Percentiles rank a stretch among this genome's conserved stretches.
These are phyloP conservation scores for Ceratocystiopsis minuta DNA, from an alignment of 2,329 filamentous ascomycete species.

Conservation along the genomic window DNA sequence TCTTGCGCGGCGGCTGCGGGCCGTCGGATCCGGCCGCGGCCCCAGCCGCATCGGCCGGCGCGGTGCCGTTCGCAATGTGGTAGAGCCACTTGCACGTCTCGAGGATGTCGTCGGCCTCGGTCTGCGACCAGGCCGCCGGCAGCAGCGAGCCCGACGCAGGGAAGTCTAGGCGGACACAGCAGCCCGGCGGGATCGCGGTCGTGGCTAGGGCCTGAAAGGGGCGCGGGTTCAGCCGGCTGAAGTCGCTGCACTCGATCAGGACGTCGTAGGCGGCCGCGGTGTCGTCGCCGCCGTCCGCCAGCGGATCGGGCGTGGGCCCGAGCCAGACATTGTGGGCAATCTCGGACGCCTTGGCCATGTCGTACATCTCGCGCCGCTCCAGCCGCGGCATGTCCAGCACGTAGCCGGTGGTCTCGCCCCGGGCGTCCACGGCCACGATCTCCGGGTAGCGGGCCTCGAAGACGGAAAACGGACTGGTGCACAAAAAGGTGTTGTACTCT, in stretches of 20 bases:
- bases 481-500: constrained; percentile 73
- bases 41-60: constrained; percentile 25
- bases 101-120: constrained; percentile 67
- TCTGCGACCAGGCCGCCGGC: constrained; percentile 65
- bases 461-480: constrained; percentile 41
- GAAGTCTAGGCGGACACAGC: constrained; percentile 46
- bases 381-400: constrained; percentile 80
- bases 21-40: constrained; percentile 32
- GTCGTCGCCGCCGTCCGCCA: constrained; percentile 29
- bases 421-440: constrained; percentile 57
- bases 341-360: constrained; percentile 77
- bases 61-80: constrained; percentile 53
- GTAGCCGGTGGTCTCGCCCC: constrained; percentile 53
- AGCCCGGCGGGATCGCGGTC: constrained; percentile 25
- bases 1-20: constrained; percentile 32
- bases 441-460: constrained; percentile 54
- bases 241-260: constrained; percentile 74
- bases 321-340: constrained; percentile 83
- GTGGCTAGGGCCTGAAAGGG: constrained; percentile 46
- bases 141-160: constrained; percentile 88
- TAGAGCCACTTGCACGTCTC: constrained; percentile 85
- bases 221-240: constrained; percentile 57
- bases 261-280: constrained; percentile 48
- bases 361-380: constrained; percentile 82
- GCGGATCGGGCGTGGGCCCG: constrained; percentile 64